Conservation (phyloP, 352 stramenopile genomes). For the Phytopythium ostracodes region DNA sequence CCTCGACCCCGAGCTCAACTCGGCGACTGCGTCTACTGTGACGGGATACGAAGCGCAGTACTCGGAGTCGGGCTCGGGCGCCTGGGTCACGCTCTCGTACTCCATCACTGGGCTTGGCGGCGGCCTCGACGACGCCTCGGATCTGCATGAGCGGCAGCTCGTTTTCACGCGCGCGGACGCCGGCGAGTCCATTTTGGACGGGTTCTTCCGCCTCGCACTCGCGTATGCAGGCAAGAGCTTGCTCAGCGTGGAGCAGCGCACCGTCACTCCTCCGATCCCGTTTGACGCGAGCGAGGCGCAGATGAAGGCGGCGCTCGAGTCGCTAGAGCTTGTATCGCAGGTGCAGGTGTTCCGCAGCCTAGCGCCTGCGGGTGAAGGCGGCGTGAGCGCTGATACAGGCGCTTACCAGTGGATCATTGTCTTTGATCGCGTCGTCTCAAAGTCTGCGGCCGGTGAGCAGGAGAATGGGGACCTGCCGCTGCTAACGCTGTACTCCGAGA, state of each 20-base stretch:
- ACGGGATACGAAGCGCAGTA: slow-evolving; percentile 57
- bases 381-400: slow-evolving; percentile 7
- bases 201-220: slow-evolving; percentile 50
- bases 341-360: slow-evolving; percentile 48
- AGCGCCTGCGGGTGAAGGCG: slow-evolving; percentile 7
- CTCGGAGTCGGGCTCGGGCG: slow-evolving; percentile 31
- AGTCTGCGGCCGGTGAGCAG: slow-evolving; percentile 8
- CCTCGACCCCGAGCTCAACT: neutral
- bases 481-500: slow-evolving; percentile 48
- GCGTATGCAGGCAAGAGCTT: slow-evolving; percentile 32
- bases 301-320: slow-evolving; percentile 69
- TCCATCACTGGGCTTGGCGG: slow-evolving; percentile 26
- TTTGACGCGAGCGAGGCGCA: slow-evolving; percentile 63
- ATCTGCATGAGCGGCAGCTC: slow-evolving; percentile 26
- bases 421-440: slow-evolving; percentile 30
- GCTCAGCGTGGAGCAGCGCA: slow-evolving; percentile 33
- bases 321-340: slow-evolving; percentile 54
- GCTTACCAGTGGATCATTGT: slow-evolving; percentile 51
- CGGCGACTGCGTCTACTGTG: slow-evolving; percentile 16
- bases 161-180: slow-evolving; percentile 47
- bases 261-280: slow-evolving; percentile 53
- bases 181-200: slow-evolving; percentile 39
- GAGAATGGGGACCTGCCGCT: slow-evolving; percentile 34
- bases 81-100: slow-evolving; percentile 31
- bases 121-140: slow-evolving; percentile 2